Evolutionary conservation across 805 yeast genomes (phyloP).

Genomic region (Kuraishia hungarica): DNA sequence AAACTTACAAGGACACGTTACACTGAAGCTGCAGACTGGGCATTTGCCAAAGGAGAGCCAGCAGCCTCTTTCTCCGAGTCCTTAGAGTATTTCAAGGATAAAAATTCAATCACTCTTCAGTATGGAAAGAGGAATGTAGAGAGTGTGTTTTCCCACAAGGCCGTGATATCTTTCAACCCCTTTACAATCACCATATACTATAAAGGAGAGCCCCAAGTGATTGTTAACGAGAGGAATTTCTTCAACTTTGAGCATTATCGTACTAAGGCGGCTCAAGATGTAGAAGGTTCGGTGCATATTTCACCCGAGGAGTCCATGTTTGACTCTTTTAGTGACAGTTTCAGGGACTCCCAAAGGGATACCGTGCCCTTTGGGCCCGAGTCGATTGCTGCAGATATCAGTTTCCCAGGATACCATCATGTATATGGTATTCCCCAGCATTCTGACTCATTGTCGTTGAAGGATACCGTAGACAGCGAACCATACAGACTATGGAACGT

Average conservation of each 20-base stretch:
- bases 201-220: slow-evolving; percentile 36
- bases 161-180: slow-evolving; percentile 36
- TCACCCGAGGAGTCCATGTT: slow-evolving; percentile 53
- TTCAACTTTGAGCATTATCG: slow-evolving; percentile 83
- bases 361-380: slow-evolving; percentile 80
- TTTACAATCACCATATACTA: slow-evolving; percentile 41
- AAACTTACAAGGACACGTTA: slow-evolving; percentile 41
- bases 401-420: slow-evolving; percentile 48
- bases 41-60: slow-evolving; percentile 30
- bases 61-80: slow-evolving; percentile 11
- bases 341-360: slow-evolving; percentile 60
- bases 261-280: slow-evolving; percentile 28
- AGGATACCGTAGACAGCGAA: slow-evolving; percentile 53
- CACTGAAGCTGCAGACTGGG: slow-evolving; percentile 52
- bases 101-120: slow-evolving; percentile 10
- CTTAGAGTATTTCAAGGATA: slow-evolving; percentile 12
- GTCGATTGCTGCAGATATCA: slow-evolving; percentile 72
- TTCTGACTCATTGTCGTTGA: slow-evolving; percentile 69
- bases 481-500: slow-evolving; percentile 91
- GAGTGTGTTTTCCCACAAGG: slow-evolving; percentile 17
- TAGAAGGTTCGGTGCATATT: slow-evolving; percentile 28
- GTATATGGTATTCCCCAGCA: slow-evolving; percentile 98
- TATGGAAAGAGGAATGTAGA: slow-evolving; percentile 29
- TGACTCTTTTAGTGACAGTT: slow-evolving; percentile 64
- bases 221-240: slow-evolving; percentile 60